Conservation (phyloP, 352 stramenopile species). For the Blastocystis sp. region DNA sequence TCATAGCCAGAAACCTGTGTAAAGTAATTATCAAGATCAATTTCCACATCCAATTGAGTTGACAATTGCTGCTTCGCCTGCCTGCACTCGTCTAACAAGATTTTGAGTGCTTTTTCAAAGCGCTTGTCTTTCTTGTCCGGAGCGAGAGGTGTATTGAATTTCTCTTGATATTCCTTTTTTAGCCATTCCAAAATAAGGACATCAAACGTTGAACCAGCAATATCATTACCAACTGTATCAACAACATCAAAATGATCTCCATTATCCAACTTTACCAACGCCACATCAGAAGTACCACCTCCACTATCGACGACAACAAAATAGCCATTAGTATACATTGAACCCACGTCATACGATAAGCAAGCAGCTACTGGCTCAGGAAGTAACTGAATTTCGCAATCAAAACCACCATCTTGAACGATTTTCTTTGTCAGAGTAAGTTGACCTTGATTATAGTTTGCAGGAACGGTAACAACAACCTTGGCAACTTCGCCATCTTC, state of each 20-base stretch:
- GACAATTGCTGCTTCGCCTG: background rate
- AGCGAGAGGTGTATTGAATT: background rate
- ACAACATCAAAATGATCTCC: slow-evolving; percentile 66
- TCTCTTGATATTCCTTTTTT: background rate
- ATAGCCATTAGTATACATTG: slow-evolving; percentile 79
- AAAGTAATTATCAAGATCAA: background rate
- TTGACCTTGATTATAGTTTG: background rate
- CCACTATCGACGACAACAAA: background rate
- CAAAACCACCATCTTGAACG: background rate
- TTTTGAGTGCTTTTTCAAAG: background rate
- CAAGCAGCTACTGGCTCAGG: slow-evolving; percentile 92
- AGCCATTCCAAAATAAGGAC: background rate
- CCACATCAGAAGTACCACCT: slow-evolving; percentile 27
- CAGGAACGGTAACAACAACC: background rate
- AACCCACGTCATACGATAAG: slow-evolving; percentile 93
- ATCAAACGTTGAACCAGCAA: slow-evolving; percentile 76
- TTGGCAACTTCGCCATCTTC: background rate
- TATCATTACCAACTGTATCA: slow-evolving; percentile 75
- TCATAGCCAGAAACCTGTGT: background rate
- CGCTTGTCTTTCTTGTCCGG: background rate
- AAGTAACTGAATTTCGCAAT: background rate
- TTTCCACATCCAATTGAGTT: background rate
- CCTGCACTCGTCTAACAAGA: background rate
- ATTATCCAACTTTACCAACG: slow-evolving; percentile 60
- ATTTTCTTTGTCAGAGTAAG: background rate